A percentile compares a stretch with the other conserved stretches of the same genome.
Conservation (phyloP, 805 yeast species). For the Candida anglica region DNA sequence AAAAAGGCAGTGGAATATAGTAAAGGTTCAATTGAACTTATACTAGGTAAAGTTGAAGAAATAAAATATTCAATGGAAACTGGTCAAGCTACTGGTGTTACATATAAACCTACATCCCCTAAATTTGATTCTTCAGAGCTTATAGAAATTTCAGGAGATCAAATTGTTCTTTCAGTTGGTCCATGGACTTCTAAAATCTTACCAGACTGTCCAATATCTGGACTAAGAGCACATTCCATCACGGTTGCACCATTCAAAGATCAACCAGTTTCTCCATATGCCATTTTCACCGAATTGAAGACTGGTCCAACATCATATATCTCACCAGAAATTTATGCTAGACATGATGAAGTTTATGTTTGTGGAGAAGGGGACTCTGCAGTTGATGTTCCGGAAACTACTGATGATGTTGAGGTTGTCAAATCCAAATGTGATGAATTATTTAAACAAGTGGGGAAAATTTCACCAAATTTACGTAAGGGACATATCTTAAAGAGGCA, state of each 20-base stretch:
- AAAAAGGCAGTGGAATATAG: conserved; percentile 67
- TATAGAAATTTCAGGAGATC: conserved; percentile 59
- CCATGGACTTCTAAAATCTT: conserved; percentile 94
- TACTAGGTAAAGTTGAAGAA: conserved; percentile 79
- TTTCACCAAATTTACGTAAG: conserved; percentile 62
- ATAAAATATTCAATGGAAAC: conserved; percentile 57
- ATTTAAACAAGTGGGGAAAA: conserved; percentile 72
- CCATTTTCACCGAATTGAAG: conserved; percentile 87
- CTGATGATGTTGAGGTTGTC: conserved; percentile 89
- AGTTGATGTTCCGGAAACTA: conserved; percentile 88
- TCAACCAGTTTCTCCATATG: conserved; percentile 79
- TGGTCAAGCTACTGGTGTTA: conserved; percentile 69
- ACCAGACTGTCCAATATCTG: conserved; percentile 92
- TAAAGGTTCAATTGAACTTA: conserved; percentile 75
- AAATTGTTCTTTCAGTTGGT: conserved; percentile 83
- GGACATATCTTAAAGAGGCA: conserved; percentile 81
- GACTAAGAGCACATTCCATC: conserved; percentile 91
- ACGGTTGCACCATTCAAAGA: conserved; percentile 78
- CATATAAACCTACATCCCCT: conserved; percentile 49
- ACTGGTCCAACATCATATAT: conserved; percentile 65
- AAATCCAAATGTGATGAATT: conserved; percentile 84
- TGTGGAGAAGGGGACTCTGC: conserved; percentile 96
- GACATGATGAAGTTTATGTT: conserved; percentile 92
- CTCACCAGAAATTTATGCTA: conserved; percentile 91
- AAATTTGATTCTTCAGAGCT: conserved; percentile 14